Conservation (phyloP, 768 basidiomycete species). For the Porphyrellus cyaneotinctus region DNA sequence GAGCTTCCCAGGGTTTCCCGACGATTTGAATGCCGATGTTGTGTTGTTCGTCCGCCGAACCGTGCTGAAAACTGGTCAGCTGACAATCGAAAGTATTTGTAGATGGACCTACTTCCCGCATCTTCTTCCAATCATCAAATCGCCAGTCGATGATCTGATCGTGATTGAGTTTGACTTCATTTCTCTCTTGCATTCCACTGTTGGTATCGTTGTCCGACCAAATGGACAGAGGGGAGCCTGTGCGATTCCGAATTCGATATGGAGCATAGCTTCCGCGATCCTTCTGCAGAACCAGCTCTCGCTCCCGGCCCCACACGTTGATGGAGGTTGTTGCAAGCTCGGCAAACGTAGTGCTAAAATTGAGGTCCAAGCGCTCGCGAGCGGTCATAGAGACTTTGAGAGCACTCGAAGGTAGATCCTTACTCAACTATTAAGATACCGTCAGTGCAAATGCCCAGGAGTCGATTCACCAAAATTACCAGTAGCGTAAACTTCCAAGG, state of each 20-base stretch:
- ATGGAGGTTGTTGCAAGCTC: constrained; percentile 75
- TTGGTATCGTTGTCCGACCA: constrained; percentile 78
- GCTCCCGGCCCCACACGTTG: constrained; percentile 72
- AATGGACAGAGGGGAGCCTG: constrained; percentile 78
- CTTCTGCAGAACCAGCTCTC: constrained; percentile 65
- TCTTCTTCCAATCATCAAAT: constrained; percentile 93
- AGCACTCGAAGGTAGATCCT: constrained; percentile 46
- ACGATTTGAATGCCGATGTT: constrained; percentile 81
- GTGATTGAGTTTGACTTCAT: constrained; percentile 60
- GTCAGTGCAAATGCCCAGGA: constrained; percentile 11
- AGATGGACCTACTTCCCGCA: constrained; percentile 69
- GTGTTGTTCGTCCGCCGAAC: constrained; percentile 64
- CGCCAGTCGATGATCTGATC: constrained; percentile 88
- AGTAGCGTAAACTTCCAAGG: constrained; percentile 87
- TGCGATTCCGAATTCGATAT: constrained; percentile 87
- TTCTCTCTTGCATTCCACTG: constrained; percentile 42
- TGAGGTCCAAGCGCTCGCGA: constrained; percentile 82
- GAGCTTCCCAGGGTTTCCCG: constrained; percentile 84
- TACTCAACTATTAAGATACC: constrained; percentile 44
- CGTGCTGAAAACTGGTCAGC: constrained; percentile 32
- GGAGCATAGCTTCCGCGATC: constrained; percentile 88
- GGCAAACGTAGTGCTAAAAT: constrained; percentile 85
- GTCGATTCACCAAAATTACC: constrained; percentile 36
- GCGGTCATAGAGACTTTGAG: constrained; percentile 64
- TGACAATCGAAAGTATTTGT: not conserved